Evolutionary conservation across 306 rosid species (phyloP).

Genomic region (Phaseolus lunatus): DNA sequence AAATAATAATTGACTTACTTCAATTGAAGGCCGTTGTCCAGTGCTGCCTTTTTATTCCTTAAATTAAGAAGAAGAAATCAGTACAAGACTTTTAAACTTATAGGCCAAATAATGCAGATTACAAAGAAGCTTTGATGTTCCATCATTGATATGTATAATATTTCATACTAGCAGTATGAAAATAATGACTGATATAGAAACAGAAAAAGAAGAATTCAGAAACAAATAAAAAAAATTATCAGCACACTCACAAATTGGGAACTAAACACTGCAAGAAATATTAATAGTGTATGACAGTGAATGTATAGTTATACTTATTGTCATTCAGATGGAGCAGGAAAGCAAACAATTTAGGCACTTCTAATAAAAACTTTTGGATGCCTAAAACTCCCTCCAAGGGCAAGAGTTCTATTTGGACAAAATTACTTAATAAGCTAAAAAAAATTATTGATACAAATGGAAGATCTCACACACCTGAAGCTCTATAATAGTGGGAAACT

Average conservation of each 20-base stretch:
- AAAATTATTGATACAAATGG: too few species aligned
- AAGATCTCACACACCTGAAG: not conserved
- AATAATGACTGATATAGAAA: conserved; percentile 24
- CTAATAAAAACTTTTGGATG: not conserved
- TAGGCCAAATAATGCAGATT: conserved; percentile 32
- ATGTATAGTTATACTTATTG: conserved; percentile 4
- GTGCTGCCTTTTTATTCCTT: conserved; percentile 78
- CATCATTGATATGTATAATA: conserved; percentile 18
- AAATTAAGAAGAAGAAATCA: conserved; percentile 34
- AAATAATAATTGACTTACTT: conserved; percentile 65
- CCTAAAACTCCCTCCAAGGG: not conserved
- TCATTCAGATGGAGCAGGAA: not conserved
- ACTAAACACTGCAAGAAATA: conserved; percentile 1
- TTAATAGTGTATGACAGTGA: not conserved
- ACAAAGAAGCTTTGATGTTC: not conserved
- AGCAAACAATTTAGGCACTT: not conserved
- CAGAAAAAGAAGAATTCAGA: conserved; percentile 33
- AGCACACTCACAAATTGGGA: conserved; percentile 17
- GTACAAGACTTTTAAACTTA: conserved; percentile 24
- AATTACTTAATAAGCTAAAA: not conserved
- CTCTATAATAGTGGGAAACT: too few species aligned
- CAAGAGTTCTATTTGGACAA: not conserved
- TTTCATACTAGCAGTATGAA: conserved; percentile 28
- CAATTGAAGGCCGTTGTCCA: conserved; percentile 76
- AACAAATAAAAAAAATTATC: conserved; percentile 15